Base-by-base conservation (phyloP, 805 yeast species). In the Lipomyces japonicus region DNA sequence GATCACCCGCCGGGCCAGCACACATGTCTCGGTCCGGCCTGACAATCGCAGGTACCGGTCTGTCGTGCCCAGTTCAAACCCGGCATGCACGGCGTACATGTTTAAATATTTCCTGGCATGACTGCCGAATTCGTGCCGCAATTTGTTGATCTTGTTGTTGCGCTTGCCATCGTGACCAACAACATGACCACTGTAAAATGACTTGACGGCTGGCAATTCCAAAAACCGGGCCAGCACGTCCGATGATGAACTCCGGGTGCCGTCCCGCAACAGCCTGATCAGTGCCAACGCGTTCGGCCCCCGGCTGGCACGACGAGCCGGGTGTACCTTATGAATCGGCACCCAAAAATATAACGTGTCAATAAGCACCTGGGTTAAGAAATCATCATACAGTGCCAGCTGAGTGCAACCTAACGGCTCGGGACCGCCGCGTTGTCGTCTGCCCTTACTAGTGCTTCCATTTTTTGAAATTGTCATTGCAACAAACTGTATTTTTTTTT, bases 21-120 rank as follows among this genome's bases (percentile, higher is more conserved):
- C 68, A 46, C 75, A 70, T 0, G 75, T 68, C 48, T 70, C 73
- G n/a, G 54, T 50, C 7, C 57, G 50, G n/a, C 51, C 46, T 14
- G 66, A 62, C n/a, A 61, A 58, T 9, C 58, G 31, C 25, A 58
- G 52, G 52, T 73, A 75, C 4, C 78, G 61, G 42, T 71, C 75
- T 4, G 77, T 73, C 2, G 74, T 68, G 45, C 69, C 65, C 16
- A 75, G 55, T 41, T 70, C 75, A 57, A 72, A 75, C 6, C 71
- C 72, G 44, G 74, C 70, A 10, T 68, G 68, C 4, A 67, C 66
- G 1, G 51, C 46, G 51, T 65, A 75, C 19, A 72, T 53, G 28
- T 61, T 60, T 21, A 74, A 45, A 50, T 75, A 75, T 31, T 70
- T 63, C 26, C 57, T 56, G 1, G 68, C 60, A 43, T 75, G 76